Conservation (phyloP, 106 monocot genomes). For the Chionographis japonica region DNA sequence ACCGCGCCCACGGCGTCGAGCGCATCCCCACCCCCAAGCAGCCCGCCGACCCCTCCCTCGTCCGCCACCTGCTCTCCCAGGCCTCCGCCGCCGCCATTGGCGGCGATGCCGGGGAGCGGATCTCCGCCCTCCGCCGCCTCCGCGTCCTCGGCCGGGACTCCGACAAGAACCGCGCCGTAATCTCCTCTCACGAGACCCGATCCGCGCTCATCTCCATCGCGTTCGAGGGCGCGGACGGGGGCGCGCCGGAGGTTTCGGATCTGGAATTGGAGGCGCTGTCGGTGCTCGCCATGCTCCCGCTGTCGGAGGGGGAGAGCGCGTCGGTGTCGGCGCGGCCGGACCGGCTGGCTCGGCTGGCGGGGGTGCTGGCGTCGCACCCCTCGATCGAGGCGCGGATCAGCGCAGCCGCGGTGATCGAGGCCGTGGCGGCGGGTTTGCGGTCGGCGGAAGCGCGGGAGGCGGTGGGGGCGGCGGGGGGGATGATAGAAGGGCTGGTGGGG, state of each 20-base stretch:
- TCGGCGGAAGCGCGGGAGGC: constrained; percentile 29
- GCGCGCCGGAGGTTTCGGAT: constrained; percentile 7
- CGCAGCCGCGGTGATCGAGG: constrained; percentile 72
- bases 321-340: constrained; percentile 30
- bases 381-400: constrained; percentile 44
- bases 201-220: constrained; percentile 42
- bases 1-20: constrained; percentile 80
- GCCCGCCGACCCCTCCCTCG: constrained; percentile 60
- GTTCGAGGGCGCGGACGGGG: constrained; percentile 24
- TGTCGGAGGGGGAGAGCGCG: constrained; percentile 46
- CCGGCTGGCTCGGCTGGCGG: constrained; percentile 34
- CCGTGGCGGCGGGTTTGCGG: constrained; percentile 27
- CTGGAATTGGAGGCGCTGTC: constrained; percentile 51
- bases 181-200: constrained; percentile 47
- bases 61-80: constrained; percentile 49
- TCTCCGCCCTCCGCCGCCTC: constrained; percentile 49
- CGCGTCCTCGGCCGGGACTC: constrained; percentile 64
- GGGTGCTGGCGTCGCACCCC: constrained; percentile 7
- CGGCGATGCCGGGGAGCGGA: neutral
- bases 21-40: constrained; percentile 94
- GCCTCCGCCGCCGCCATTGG: constrained; percentile 16
- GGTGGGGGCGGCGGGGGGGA: constrained; percentile 35
- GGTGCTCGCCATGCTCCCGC: constrained; percentile 33
- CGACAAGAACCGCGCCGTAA: constrained; percentile 60
- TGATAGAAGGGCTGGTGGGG: constrained; percentile 54